These are phyloP conservation scores for Aspergillaceae sp. DNA, from an alignment of 2,329 filamentous ascomycete species.

Conservation along the genomic window DNA sequence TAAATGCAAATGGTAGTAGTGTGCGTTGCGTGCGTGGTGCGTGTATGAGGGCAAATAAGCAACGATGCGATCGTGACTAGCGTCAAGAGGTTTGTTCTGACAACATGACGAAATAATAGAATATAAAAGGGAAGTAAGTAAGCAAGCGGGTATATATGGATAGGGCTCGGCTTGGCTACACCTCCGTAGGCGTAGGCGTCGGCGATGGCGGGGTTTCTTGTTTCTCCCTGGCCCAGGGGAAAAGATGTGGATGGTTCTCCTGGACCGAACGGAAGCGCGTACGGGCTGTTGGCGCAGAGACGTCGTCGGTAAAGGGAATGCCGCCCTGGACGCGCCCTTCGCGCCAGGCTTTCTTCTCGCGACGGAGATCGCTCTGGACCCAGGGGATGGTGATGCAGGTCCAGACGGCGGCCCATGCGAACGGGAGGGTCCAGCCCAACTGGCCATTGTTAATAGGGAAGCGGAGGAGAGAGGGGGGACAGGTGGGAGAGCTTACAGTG, in stretches of 20 bases:
- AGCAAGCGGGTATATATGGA: too few species aligned
- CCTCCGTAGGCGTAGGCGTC: conserved; percentile 1
- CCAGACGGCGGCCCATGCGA: conserved; percentile 37
- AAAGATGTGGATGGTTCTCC: conserved; percentile 17
- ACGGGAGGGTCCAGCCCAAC: conserved; percentile 37
- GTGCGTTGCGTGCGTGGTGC: too few species aligned
- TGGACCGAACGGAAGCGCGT: conserved; percentile 32
- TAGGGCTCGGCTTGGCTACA: too few species aligned
- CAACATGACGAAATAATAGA: too few species aligned
- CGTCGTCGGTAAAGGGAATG: conserved; percentile 31
- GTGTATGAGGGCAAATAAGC: too few species aligned
- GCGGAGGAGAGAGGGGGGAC: too few species aligned
- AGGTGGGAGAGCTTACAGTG: conserved; percentile 23
- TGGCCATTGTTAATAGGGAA: conserved; percentile 3
- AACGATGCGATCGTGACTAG: conserved; percentile 1
- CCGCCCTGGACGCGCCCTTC: conserved; percentile 26
- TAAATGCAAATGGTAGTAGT: too few species aligned
- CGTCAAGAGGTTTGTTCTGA: neutral
- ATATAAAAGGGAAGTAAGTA: too few species aligned
- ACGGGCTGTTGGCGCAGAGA: conserved; percentile 25
- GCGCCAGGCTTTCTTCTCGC: conserved; percentile 37
- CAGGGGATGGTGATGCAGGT: conserved; percentile 39
- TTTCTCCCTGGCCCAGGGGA: conserved; percentile 23
- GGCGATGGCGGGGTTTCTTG: conserved; percentile 15
- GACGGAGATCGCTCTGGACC: conserved; percentile 38